phyloP scores from a whole-genome alignment of 306 rosid species.

The Myrica gale region DNA sequence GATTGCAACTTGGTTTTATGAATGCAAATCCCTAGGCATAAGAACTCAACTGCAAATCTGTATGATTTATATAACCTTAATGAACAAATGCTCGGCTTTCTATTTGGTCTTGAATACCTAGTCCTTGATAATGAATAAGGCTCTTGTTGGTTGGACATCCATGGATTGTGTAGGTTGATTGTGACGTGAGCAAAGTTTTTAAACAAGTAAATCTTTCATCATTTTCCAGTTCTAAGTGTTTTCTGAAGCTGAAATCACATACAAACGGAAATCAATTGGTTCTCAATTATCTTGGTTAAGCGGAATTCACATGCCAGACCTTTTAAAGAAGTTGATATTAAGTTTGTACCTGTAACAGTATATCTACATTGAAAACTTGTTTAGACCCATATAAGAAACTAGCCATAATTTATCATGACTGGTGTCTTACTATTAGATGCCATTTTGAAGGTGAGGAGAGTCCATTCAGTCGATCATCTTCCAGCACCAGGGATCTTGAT shows the following conservation, averaged over 20 bases:
- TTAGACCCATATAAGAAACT: not conserved
- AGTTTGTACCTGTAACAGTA: not conserved
- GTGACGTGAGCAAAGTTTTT: not conserved
- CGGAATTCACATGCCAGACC: conserved; percentile 17
- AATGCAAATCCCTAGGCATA: not conserved
- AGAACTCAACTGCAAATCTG: not conserved
- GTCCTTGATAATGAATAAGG: not conserved
- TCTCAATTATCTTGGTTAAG: conserved; percentile 11
- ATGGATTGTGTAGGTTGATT: not conserved
- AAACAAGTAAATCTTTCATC: too few species aligned
- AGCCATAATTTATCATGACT: conserved; percentile 25
- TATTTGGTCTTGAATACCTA: not conserved
- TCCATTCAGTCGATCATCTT: conserved; percentile 63
- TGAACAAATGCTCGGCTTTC: not conserved
- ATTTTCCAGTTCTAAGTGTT: not conserved
- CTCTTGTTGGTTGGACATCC: not conserved
- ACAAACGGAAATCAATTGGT: not conserved
- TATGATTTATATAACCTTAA: not conserved
- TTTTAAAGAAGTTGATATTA: conserved; percentile 16
- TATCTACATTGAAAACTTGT: too few species aligned
- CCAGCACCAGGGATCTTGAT: conserved; percentile 65
- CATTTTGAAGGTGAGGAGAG: conserved; percentile 66
- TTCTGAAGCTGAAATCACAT: not conserved
- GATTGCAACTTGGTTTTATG: not conserved
- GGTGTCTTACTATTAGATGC: conserved; percentile 26